A percentile compares a stretch with the other conserved stretches of the same genome.
phyloP scores from a whole-genome alignment of 2,329 filamentous ascomycete species.

The Pseudogymnoascus sp. region DNA sequence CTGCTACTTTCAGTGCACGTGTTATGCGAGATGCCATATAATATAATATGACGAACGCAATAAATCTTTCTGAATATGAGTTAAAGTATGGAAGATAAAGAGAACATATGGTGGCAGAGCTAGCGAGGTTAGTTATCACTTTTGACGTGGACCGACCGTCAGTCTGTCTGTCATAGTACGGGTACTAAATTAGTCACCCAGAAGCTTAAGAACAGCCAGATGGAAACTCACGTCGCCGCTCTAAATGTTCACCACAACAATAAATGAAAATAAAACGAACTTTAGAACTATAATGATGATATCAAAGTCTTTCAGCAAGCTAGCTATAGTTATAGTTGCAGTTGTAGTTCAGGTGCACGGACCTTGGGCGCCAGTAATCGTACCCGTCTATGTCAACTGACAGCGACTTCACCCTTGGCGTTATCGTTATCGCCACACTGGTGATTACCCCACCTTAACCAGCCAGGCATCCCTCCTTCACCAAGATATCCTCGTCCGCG shows the following conservation, averaged over 20 bases:
- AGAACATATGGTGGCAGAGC: not conserved
- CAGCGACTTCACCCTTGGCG: slow-evolving; percentile 1
- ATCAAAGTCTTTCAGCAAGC: not conserved
- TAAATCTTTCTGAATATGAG: not conserved
- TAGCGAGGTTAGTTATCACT: slow-evolving; percentile 4
- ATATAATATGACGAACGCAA: not conserved
- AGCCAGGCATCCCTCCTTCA: slow-evolving; percentile 4
- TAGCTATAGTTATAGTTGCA: not conserved
- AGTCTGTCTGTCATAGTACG: not conserved
- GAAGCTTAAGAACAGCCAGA: not conserved
- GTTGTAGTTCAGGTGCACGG: not conserved
- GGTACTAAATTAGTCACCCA: not conserved
- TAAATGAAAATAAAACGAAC: not conserved
- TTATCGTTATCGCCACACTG: slow-evolving; percentile 2
- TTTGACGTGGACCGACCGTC: not conserved
- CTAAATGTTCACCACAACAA: not conserved
- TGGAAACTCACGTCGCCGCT: not conserved
- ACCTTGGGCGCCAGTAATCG: not conserved
- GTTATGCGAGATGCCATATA: not conserved
- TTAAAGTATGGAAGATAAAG: not conserved
- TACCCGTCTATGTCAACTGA: not conserved
- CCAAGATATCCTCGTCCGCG: slow-evolving; percentile 2
- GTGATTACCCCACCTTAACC: slow-evolving; percentile 2
- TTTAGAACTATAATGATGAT: not conserved
- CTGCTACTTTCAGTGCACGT: not conserved